Percentiles rank a stretch among this genome's conserved stretches.
These are phyloP conservation scores for Aspergillus arachidicola DNA, from an alignment of 2,329 filamentous ascomycete genomes.

Conservation along the genomic window DNA sequence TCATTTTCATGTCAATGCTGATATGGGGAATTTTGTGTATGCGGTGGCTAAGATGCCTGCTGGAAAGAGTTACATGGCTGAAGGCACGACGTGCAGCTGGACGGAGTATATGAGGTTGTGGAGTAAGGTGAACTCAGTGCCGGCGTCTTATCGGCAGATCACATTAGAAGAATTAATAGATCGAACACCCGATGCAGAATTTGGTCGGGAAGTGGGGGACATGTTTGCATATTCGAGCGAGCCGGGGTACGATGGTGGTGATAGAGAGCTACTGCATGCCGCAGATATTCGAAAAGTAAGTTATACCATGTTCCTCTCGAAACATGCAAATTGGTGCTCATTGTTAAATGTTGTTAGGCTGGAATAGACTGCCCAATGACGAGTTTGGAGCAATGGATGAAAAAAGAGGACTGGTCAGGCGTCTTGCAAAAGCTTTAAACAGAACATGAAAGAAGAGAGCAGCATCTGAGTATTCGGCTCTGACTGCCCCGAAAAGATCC, in stretches of 20 bases:
- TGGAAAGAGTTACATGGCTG: conserved; percentile 54
- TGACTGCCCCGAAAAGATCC: neutral
- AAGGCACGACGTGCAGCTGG: conserved; percentile 51
- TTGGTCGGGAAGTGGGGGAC: conserved; percentile 47
- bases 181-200: conserved; percentile 41
- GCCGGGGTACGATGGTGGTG: conserved; percentile 55
- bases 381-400: conserved; percentile 30
- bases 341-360: conserved; percentile 29
- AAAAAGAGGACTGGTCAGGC: conserved; percentile 30
- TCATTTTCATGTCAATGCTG: conserved; percentile 51
- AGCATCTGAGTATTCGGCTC: neutral
- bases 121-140: conserved; percentile 40
- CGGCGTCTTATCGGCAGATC: conserved; percentile 45
- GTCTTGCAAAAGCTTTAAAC: conserved; percentile 1
- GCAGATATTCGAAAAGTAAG: conserved; percentile 50
- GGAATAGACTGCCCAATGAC: conserved; percentile 46
- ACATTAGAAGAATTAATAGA: conserved; percentile 46
- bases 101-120: conserved; percentile 50
- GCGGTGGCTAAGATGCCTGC: conserved; percentile 55
- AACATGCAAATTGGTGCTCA: neutral
- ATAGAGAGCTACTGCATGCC: conserved; percentile 44
- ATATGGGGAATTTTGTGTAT: conserved; percentile 53
- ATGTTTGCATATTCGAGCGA: conserved; percentile 54
- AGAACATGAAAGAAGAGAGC: neutral
- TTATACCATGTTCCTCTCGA: neutral